phyloP scores from a whole-genome alignment of 2,329 filamentous ascomycete genomes.

The Grosmannia penicillata region DNA sequence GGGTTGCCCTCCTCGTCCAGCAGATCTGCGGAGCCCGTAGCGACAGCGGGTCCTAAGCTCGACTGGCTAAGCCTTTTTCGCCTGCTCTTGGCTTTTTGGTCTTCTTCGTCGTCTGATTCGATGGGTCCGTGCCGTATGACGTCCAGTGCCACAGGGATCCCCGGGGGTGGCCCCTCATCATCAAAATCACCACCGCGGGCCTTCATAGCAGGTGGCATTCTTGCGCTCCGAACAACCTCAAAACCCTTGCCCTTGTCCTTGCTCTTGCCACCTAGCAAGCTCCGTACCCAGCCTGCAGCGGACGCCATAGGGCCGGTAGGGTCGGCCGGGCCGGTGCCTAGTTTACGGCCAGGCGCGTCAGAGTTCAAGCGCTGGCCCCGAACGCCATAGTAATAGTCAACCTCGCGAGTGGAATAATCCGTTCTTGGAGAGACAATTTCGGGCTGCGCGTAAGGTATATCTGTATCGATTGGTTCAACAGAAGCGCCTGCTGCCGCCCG shows the following conservation, averaged over 20 bases:
- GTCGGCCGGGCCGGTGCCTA: constrained; percentile 89
- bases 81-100: constrained; percentile 19
- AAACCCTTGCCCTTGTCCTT: constrained; percentile 96
- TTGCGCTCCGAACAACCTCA: constrained; percentile 81
- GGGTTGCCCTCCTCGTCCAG: constrained; percentile 32
- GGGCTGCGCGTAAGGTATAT: constrained; percentile 18
- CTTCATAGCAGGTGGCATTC: constrained; percentile 66
- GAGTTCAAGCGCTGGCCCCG: constrained; percentile 77
- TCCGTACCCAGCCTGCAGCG: constrained; percentile 78
- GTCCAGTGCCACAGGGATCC: constrained; percentile 49
- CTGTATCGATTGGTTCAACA: constrained; percentile 24
- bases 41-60: constrained; percentile 1
- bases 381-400: constrained; percentile 93
- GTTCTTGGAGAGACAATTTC: constrained; percentile 41
- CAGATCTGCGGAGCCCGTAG: constrained; percentile 21
- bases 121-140: constrained; percentile 45
- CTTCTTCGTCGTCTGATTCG: constrained; percentile 44
- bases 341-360: constrained; percentile 63
- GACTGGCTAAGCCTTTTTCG: constrained; percentile 11
- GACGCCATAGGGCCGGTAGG: constrained; percentile 83
- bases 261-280: constrained; percentile 64
- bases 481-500: constrained; percentile 9
- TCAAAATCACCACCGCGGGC: constrained; percentile 39
- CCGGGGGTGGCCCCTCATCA: constrained; percentile 52
- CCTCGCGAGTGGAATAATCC: constrained; percentile 87